Base-by-base conservation (phyloP, 805 yeast species). In the Monosporozyma siamensis region DNA sequence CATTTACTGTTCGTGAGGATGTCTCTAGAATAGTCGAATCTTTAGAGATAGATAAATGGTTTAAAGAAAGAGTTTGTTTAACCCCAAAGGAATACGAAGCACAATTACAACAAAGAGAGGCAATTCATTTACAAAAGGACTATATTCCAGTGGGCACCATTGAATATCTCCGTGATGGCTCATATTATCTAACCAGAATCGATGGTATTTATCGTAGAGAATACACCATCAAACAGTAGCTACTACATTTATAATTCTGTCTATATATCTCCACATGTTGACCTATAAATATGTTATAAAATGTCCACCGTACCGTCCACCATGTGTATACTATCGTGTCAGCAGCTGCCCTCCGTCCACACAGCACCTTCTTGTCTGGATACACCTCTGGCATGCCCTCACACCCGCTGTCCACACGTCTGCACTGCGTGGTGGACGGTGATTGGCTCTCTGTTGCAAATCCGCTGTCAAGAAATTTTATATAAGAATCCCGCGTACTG, bases 131-230 rank as follows among this genome's bases (percentile, higher is more conserved):
- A 64, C 75, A 86, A 66, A 86, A 87, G 67, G 68, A 71, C 51
- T 82, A 76, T 72, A 69, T 71, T 62, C 98, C 98, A 54, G 63
- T 70, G 46, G 97, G 97, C 39, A 69, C 80, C 35, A 71, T 78
- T 52, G 95, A 86, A 14, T 69, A 74, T 58, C 67, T 92, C 55
- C 71, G 76, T 45, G 49, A 69, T 21, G 97, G 96, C 42, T 74
- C 87, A 41, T 92, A 85, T 71, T 92, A 90, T 69, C 74, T 92
- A 61, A 75, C 77, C 45, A 76, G 78, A 51, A 71, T 92, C 57
- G 92, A 90, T 66, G 97, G 87, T 62, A 85, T 74, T 69, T 92
- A 66, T 75, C 86, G 86, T 72, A 83, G 99, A 72, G 60, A 61
- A 44, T 90, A 90, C 61, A 80, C 77, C 44, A 63, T 79, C 52